Conservation (phyloP, 2,329 filamentous ascomycete genomes). For the Beauveria brongniartii region DNA sequence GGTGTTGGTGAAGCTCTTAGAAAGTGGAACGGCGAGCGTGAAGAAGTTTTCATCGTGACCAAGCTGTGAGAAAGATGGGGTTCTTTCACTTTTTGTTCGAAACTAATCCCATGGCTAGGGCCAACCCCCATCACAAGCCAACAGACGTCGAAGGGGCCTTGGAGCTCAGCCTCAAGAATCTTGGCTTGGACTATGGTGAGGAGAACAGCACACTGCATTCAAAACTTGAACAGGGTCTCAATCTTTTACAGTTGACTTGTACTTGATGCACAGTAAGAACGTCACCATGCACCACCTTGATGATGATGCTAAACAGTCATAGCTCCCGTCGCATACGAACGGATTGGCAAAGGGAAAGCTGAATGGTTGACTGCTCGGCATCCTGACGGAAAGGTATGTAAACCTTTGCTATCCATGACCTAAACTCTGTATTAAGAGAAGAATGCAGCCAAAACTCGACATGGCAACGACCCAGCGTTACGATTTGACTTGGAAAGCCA, state of each 20-base stretch:
- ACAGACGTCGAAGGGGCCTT: not conserved
- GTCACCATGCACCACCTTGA: not conserved
- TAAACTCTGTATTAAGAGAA: not conserved
- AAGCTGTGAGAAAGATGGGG: not conserved
- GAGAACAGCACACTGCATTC: no score
- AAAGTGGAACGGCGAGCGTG: not conserved
- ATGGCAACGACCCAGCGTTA: not conserved
- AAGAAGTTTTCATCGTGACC: slow-evolving; percentile 3
- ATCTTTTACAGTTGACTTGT: not conserved
- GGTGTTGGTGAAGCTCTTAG: slow-evolving; percentile 1
- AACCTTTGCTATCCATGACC: not conserved
- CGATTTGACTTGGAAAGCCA: slow-evolving; percentile 2
- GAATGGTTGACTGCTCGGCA: not conserved
- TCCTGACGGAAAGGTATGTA: not conserved
- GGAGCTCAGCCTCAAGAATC: slow-evolving; percentile 6
- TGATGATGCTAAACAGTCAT: not conserved
- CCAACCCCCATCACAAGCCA: slow-evolving; percentile 2
- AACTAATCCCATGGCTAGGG: not conserved
- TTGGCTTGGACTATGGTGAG: slow-evolving; percentile 3
- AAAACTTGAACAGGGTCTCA: not conserved
- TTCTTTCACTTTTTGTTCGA: not conserved
- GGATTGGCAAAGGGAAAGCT: not conserved
- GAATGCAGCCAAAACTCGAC: not conserved
- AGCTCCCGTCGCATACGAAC: slow-evolving; percentile 6
- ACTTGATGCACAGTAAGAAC: slow-evolving; percentile 8